A percentile compares a stretch with the other conserved stretches of the same genome.
phyloP scores from a whole-genome alignment of 2,329 filamentous ascomycete genomes.

The Allantophomopsis lycopodina region DNA sequence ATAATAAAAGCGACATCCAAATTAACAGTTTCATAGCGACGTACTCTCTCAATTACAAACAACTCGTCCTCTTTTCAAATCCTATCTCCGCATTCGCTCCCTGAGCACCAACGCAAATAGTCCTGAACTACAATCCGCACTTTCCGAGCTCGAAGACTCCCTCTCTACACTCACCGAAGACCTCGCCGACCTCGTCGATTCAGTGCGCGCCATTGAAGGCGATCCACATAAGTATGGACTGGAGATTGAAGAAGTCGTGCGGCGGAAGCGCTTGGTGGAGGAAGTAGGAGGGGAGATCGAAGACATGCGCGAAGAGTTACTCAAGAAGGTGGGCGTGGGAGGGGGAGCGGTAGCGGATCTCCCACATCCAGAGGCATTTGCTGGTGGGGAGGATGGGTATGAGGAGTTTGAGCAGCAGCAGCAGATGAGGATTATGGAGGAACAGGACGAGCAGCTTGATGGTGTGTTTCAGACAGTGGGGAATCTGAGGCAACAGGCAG shows the following conservation, averaged over 20 bases:
- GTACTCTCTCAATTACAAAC: slow-evolving; percentile 71
- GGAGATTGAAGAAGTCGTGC: slow-evolving; percentile 65
- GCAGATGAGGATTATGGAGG: slow-evolving; percentile 81
- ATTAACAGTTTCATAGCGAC: slow-evolving; percentile 43
- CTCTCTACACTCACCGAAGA: slow-evolving; percentile 66
- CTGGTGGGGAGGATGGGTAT: slow-evolving; percentile 38
- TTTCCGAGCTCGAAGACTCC: slow-evolving; percentile 50
- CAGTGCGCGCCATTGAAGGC: slow-evolving; percentile 75
- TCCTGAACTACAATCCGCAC: slow-evolving; percentile 73
- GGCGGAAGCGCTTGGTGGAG: slow-evolving; percentile 69
- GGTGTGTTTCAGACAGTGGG: slow-evolving; percentile 89
- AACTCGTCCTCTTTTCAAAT: slow-evolving; percentile 79
- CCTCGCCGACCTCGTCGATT: slow-evolving; percentile 75
- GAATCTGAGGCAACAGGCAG: slow-evolving; percentile 77
- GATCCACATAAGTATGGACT: slow-evolving; percentile 82
- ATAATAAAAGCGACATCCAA: no score
- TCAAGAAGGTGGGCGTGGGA: slow-evolving; percentile 32
- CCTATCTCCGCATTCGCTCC: slow-evolving; percentile 90
- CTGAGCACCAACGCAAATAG: slow-evolving; percentile 58
- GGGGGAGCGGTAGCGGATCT: slow-evolving; percentile 26
- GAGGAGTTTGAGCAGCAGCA: slow-evolving; percentile 81
- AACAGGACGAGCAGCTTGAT: slow-evolving; percentile 88
- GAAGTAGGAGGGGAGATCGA: slow-evolving; percentile 85
- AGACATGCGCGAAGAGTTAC: slow-evolving; percentile 75
- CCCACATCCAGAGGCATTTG: slow-evolving; percentile 24